Evolutionary conservation across 176 grass and related monocot species (phyloP), one percentile per base, ranked within the genome.

Genomic region (Juncus effusus): DNA sequence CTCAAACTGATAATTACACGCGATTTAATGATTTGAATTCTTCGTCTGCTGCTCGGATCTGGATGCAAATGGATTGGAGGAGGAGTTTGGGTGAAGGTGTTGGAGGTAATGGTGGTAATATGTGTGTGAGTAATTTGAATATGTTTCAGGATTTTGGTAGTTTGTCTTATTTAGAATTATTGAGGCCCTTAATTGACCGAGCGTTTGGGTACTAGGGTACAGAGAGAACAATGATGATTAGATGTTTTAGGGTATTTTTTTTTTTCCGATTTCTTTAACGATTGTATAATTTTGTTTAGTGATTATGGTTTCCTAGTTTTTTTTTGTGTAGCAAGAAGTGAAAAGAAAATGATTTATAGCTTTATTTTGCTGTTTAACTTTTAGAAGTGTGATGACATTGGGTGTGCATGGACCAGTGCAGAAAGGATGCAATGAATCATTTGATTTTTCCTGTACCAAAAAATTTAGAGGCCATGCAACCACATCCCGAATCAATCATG

Each of bases 91-190:
- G 16, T 71, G 54, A 35, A 59, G 57, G 51, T 7, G n/a, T 14
- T 40, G 10, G 41, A 2, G 11, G 68, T 71, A 15, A 14, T 51
- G 12, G 42, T 16, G 42, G 7, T 4, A 7, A 7, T 3, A 7
- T 45, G 3, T 45, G 42, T 45, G 3, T 45, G 42, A 45, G 42
- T 45, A 71, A 71, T 55, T 57, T 71, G 16, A 59, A 59, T 71
- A 59, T 45, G 14, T 52, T 71, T 59, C 68, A 57, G 11, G 56
- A 71, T 59, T 16, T 71, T 52, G 36, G 38, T 19, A 57, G 42
- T 71, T 52, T 42, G 16, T 41, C 54, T 59, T 71, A 71, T 71
- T 38, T 71, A 12, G 53, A 71, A 71, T 71, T 71, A 59, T 55
- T 58, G 12, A 71, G 68, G 68, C 68, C 54, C 40, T 58, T 71